Conservation (phyloP, 495 filamentous ascomycete genomes). For the Talaromyces ruber region DNA sequence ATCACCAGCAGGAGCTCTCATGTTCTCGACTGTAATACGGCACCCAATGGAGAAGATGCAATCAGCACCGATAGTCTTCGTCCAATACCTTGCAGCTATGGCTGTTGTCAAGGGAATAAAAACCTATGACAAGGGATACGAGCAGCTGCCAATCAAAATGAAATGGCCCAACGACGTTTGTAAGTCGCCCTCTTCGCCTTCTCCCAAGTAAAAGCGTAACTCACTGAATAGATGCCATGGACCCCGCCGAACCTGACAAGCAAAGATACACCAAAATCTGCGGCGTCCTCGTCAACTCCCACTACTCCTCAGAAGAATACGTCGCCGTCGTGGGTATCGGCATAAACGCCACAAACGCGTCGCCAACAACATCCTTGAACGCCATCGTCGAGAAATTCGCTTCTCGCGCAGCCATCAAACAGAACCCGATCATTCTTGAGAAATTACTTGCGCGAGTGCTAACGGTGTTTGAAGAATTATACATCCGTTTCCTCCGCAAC, state of each 20-base stretch:
- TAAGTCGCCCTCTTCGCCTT: constrained; percentile 11
- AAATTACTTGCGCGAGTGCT: constrained; percentile 78
- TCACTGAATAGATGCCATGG: constrained; percentile 51
- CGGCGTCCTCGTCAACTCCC: constrained; percentile 88
- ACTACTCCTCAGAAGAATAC: constrained; percentile 68
- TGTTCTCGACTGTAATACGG: constrained; percentile 79
- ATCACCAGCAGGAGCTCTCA: constrained; percentile 74
- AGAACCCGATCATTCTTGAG: constrained; percentile 60
- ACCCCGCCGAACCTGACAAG: constrained; percentile 52
- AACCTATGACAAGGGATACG: constrained; percentile 67
- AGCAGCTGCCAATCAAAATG: constrained; percentile 66
- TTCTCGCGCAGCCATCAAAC: constrained; percentile 8
- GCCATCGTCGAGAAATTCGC: constrained; percentile 46
- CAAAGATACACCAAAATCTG: constrained; percentile 81
- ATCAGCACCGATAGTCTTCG: constrained; percentile 79
- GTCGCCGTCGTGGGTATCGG: constrained; percentile 86
- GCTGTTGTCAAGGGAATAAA: constrained; percentile 85
- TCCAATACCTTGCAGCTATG: constrained; percentile 87
- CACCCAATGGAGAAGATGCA: constrained; percentile 64
- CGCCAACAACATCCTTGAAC: constrained; percentile 81
- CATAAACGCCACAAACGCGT: constrained; percentile 76
- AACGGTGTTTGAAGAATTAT: constrained; percentile 68
- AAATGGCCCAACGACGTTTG: constrained; percentile 99
- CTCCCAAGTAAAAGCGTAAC: background rate
- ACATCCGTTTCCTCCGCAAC: constrained; percentile 58